A percentile compares a stretch with the other conserved stretches of the same genome.
Evolutionary conservation across 305 asterid genomes (phyloP).

Genomic region (Fraxinus paxiana): DNA sequence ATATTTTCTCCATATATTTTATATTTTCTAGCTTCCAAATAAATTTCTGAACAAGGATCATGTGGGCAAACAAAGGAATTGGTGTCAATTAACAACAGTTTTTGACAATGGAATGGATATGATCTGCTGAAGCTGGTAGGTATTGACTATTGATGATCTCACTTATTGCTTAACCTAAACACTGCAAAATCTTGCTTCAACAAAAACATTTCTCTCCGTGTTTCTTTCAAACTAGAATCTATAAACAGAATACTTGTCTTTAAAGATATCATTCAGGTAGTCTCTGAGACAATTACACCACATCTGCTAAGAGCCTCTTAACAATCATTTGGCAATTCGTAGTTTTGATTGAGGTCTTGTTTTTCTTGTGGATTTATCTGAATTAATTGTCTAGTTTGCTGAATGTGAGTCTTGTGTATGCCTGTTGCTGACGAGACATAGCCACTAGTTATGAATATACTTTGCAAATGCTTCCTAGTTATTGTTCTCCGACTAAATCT

Average conservation of each 20-base stretch:
- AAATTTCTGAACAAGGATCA: background rate
- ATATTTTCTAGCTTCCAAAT: background rate
- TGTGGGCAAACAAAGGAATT: background rate
- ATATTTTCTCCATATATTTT: background rate
- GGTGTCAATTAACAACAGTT: background rate
- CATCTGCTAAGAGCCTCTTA: background rate
- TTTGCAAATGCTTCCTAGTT: background rate
- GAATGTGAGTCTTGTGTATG: background rate
- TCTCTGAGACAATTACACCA: background rate
- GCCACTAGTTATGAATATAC: background rate
- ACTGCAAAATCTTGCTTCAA: background rate
- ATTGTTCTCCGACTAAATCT: conserved; percentile 14
- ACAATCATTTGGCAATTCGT: background rate
- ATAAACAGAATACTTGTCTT: background rate
- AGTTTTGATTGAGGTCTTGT: background rate
- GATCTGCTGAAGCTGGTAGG: background rate
- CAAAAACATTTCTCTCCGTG: background rate
- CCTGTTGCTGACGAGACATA: background rate
- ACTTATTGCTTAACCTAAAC: background rate
- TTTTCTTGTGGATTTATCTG: background rate
- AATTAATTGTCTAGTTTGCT: background rate
- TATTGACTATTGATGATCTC: background rate
- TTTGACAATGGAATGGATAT: background rate
- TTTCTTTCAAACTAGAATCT: background rate
- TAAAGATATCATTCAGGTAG: background rate